phyloP scores from a whole-genome alignment of 345 rosid genomes.

The Streptanthus diversifolius region DNA sequence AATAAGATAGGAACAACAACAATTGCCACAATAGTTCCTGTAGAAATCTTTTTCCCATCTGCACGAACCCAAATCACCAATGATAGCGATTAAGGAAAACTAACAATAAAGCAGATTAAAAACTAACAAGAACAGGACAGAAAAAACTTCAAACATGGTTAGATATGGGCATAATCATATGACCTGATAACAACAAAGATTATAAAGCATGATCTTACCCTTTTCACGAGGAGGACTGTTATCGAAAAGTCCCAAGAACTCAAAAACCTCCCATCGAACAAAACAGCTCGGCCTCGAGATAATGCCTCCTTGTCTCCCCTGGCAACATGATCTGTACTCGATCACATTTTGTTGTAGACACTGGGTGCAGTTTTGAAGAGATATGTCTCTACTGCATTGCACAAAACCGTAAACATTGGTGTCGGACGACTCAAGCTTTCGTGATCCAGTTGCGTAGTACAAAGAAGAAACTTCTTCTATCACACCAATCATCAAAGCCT shows the following conservation, averaged over 20 bases:
- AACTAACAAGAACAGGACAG: neutral
- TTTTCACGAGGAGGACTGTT: neutral
- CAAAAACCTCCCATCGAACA: conserved; percentile 28
- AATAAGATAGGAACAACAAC: neutral
- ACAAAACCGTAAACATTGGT: conserved; percentile 29
- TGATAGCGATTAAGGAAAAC: neutral
- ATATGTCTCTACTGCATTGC: conserved; percentile 50
- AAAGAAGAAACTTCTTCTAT: neutral
- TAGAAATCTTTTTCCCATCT: conserved; percentile 7
- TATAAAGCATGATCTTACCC: neutral
- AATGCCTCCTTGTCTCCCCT: conserved; percentile 31
- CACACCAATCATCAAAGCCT: conserved; percentile 8
- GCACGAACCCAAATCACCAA: conserved; percentile 8
- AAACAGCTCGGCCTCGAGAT: conserved; percentile 39
- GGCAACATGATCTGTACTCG: conserved; percentile 19
- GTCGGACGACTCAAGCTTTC: neutral
- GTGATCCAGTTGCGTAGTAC: conserved; percentile 30
- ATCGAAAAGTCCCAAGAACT: conserved; percentile 27
- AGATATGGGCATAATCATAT: neutral
- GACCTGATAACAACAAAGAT: too few relatives aligned
- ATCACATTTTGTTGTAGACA: conserved; percentile 30
- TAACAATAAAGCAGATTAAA: neutral
- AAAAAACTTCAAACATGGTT: neutral
- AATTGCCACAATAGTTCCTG: conserved; percentile 7
- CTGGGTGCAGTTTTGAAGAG: neutral